Evolutionary conservation across 805 yeast species (phyloP).

Genomic region (Kazachstania bromeliacearum): DNA sequence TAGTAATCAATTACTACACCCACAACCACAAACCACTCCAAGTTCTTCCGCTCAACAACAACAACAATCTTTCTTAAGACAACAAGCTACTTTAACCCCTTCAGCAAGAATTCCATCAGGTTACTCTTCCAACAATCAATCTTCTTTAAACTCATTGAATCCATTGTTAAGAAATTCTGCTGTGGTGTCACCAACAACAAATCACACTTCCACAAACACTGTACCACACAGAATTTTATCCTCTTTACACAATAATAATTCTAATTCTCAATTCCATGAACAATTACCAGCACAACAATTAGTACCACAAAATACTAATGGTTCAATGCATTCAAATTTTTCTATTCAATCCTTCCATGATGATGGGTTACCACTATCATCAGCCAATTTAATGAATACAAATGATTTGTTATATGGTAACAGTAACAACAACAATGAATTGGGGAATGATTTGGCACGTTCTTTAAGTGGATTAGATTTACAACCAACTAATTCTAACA

Average conservation of each 20-base stretch:
- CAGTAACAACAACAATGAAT: not conserved
- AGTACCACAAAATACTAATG: constrained; percentile 27
- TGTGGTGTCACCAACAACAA: constrained; percentile 18
- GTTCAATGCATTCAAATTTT: constrained; percentile 28
- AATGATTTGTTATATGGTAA: constrained; percentile 2
- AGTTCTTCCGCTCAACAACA: constrained; percentile 13
- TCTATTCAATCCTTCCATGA: constrained; percentile 27
- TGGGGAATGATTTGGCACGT: constrained; percentile 27
- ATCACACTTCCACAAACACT: constrained; percentile 13
- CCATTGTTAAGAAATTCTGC: constrained; percentile 27
- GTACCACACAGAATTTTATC: constrained; percentile 14
- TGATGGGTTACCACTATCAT: constrained; percentile 5
- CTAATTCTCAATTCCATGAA: constrained; percentile 5
- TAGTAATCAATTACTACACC: constrained; percentile 1
- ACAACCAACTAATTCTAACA: constrained; percentile 5
- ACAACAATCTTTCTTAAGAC: constrained; percentile 25
- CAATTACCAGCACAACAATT: constrained; percentile 15
- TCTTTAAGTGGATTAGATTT: constrained; percentile 28
- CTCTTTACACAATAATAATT: constrained; percentile 8
- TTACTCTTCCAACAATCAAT: constrained; percentile 20
- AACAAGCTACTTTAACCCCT: constrained; percentile 23
- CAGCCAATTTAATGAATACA: not conserved
- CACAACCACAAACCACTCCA: constrained; percentile 1
- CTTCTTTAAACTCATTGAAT: constrained; percentile 19
- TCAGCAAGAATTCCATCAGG: constrained; percentile 31